Base-by-base conservation (phyloP, 129 eudicot genomes). In the Deinandra increscens region DNA sequence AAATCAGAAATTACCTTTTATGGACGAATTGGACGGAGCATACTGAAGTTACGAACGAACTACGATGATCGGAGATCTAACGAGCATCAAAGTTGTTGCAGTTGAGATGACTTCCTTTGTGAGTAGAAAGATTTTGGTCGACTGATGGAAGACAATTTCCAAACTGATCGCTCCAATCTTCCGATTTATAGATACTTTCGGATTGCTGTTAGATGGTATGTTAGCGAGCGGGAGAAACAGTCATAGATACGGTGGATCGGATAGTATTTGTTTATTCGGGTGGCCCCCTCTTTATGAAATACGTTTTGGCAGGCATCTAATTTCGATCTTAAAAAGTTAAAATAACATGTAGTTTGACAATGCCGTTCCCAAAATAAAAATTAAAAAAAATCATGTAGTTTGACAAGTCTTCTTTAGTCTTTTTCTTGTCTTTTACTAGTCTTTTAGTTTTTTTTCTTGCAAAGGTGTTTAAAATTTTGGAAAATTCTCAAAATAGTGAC, bases 151-250 rank as follows among this genome's bases (percentile, higher is more conserved):
- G 14, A 31, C 20, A 23, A 42, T 12, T 1, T 5, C 12, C 43
- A 7, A 55, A 26, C 31, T 26, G 31, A 1, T 26, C 42, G 4
- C 44, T 73, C 33, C 1, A 4, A 38, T 5, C 18, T 51, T 54
- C 18, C 49, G 55, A 54, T 75, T 26, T 75, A 33, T 66, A 29
- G 72, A 15, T 5, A 29, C 15, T 15, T 45, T 31, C 15, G 17
- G 23, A 58, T 55, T 10, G 13, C 14, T 14, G 38, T 42, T 19
- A 12, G 26, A 1, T 1, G 1, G 31, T 26, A 43, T 26, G 15
- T 1, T 23, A n/a, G 55, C 34, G 72, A 43, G 79, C 56, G 60
- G 34, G 31, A 58, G 69, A 75, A 67, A 75, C 34, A 49, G 80
- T 75, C 68, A 58, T n/a, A n/a, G n/a, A n/a, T 46, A 18, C 41